Base-by-base conservation (phyloP, 1,139 yeast genomes). In the Geotrichum phurueaensis region DNA sequence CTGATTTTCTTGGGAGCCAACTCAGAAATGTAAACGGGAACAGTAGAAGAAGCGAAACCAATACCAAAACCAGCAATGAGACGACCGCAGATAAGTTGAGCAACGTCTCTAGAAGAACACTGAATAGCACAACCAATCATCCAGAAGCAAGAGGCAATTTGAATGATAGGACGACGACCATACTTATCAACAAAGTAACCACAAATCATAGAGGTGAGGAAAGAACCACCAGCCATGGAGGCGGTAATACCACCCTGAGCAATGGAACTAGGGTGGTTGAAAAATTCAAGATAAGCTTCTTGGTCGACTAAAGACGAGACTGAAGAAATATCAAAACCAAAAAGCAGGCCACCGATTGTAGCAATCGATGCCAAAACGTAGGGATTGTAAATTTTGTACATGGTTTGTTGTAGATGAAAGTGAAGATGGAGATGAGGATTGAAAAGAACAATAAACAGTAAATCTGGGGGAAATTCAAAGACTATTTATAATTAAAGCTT, bases 171-270 rank as follows among this genome's bases (percentile, higher is more conserved):
- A 69, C 84, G 86, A 70, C 97, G 83, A 53, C 97, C 97, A 59
- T 86, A 71, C 51, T 80, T 70, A 71, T 92, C 96, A 53, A 96
- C 96, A 9, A 75, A 50, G 39, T 63, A 63, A 20, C 78, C 78
- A 6, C 77, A 68, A 45, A 64, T 61, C 12, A 74, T 58, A n/a
- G 77, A 73, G 2, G 75, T 76, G 7, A 73, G 76, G 64, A 92
- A 79, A 4, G 98, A 97, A 62, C 98, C 98, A 55, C 92, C 81
- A 1, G 97, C 89, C 60, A 97, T 92, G n/a, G 97, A 94, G 27
- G 96, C 87, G 0, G 98, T 92, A 69, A 92, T 89, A 65, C 92
- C 89, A 53, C 97, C 96, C 65, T 84, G 86, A 0, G 90, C 78
- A 58, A 89, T 75, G 6, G 76, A 67, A 56, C 65, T 63, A 29